Evolutionary conservation across 768 basidiomycete species (phyloP).

Genomic region (Mycena metata): DNA sequence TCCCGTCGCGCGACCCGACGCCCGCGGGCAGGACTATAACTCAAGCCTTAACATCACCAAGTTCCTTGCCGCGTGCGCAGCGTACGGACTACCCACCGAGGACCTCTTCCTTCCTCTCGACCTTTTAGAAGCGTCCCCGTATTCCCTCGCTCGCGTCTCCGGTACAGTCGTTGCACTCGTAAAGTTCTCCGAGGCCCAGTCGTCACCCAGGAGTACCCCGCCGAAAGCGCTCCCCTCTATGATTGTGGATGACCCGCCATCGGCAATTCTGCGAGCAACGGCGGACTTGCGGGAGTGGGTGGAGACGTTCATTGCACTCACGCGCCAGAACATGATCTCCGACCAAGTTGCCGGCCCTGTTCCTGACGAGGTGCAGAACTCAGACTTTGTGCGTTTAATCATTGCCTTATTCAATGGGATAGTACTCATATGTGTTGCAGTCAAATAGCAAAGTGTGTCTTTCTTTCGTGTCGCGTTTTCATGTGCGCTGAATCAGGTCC

Average conservation of each 20-base stretch:
- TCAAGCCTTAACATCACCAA: slow-evolving; percentile 61
- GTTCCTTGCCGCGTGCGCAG: slow-evolving; percentile 63
- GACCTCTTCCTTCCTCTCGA: slow-evolving; percentile 64
- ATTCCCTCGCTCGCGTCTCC: slow-evolving; percentile 65
- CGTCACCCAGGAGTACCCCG: slow-evolving; percentile 3
- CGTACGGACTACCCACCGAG: slow-evolving; percentile 56
- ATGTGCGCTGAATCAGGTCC: not conserved
- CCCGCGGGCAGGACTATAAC: slow-evolving; percentile 63
- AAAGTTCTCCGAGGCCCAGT: slow-evolving; percentile 35
- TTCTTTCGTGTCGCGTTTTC: not conserved
- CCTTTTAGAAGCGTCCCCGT: slow-evolving; percentile 61
- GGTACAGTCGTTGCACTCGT: slow-evolving; percentile 64
- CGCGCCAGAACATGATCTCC: slow-evolving; percentile 26
- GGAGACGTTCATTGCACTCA: slow-evolving; percentile 18
- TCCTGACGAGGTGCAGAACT: not conserved
- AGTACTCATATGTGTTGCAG: slow-evolving; percentile 14
- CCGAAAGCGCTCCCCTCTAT: not conserved
- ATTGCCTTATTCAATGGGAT: not conserved
- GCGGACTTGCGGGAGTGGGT: slow-evolving; percentile 28
- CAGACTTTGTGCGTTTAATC: slow-evolving; percentile 27
- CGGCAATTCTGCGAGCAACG: slow-evolving; percentile 4
- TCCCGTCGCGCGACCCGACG: slow-evolving; percentile 58
- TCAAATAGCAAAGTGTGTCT: slow-evolving; percentile 33
- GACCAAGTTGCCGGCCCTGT: not conserved
- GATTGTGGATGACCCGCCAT: not conserved